Conservation (phyloP, 768 basidiomycete species). For the Lactarius sp. region DNA sequence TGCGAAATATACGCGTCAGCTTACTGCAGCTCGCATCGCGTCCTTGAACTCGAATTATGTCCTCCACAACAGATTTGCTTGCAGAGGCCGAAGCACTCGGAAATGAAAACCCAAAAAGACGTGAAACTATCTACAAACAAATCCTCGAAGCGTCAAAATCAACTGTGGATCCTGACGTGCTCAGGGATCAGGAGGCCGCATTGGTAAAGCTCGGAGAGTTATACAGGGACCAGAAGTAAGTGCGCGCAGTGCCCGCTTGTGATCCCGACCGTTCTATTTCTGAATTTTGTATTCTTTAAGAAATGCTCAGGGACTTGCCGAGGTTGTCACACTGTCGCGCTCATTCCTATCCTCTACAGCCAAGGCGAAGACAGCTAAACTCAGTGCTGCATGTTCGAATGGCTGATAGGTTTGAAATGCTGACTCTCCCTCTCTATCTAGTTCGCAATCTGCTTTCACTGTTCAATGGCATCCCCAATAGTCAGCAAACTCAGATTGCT, state of each 20-base stretch:
- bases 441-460: slow-evolving; percentile 92
- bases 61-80: slow-evolving; percentile 43
- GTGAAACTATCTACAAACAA: slow-evolving; percentile 71
- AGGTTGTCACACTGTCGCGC: slow-evolving; percentile 78
- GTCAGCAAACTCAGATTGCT: slow-evolving; percentile 68
- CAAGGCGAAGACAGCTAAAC: slow-evolving; percentile 95
- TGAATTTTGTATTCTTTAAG: slow-evolving; percentile 36
- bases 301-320: slow-evolving; percentile 78
- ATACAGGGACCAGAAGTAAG: slow-evolving; percentile 80
- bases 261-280: not conserved
- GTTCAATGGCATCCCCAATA: slow-evolving; percentile 75
- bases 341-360: slow-evolving; percentile 89
- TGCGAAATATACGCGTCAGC: slow-evolving; percentile 20
- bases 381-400: slow-evolving; percentile 52
- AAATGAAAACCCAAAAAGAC: slow-evolving; percentile 48
- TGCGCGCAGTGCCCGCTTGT: slow-evolving; percentile 24
- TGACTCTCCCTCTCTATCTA: slow-evolving; percentile 31
- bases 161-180: slow-evolving; percentile 48
- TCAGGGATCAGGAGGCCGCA: slow-evolving; percentile 81
- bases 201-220: slow-evolving; percentile 82
- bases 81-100: slow-evolving; percentile 50
- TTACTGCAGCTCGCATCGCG: not conserved
- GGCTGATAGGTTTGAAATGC: not conserved
- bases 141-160: slow-evolving; percentile 45
- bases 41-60: slow-evolving; percentile 17